Base-by-base conservation (phyloP, 148 eudicot species). In the Rhododendron griersonianum region DNA sequence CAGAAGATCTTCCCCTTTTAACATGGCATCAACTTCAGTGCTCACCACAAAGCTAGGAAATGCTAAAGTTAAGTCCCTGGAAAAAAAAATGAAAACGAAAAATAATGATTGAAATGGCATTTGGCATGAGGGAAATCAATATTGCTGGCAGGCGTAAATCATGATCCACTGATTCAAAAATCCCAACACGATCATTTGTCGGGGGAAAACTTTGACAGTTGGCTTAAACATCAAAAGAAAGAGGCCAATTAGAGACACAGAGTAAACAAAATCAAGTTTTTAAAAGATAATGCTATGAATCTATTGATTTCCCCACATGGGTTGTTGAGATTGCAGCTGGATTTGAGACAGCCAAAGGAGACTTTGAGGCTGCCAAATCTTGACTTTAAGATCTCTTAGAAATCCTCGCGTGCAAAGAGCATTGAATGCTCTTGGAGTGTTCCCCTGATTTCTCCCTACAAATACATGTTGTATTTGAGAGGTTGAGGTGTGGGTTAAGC, bases 31-130 rank as follows among this genome's bases (percentile, higher is more conserved):
- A 57, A 90, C 91, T 88, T 94, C 96, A 2, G 96, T 77, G 61
- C 83, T 90, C 61, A 95, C 57, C 87, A 94, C 92, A 88, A 95
- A 97, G 91, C 99, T 97, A 0, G 99, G 99, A 85, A 97, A 96
- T 44, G 98, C 93, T 59, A 95, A 59, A 0, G 98, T 93, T 28
- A 96, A 94, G 77, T 96, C 96, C 95, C 99, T 96, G 92, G 33
- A 41, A 85, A 84, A 37, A 30, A 45, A 67, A 28, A 69, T 4
- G 71, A n/a, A 63, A 61, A 23, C 9, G 28, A 61, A 61, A 33
- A 33, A 33, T 33, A 33, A 33, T 33, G 35, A 33, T 1, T 33
- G 35, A 33, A 35, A 35, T 35, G 37, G 37, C 37, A 35, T 35
- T 35, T 35, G 37, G 23, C 33, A 65, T n/a, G 30, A 65, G 73